Evolutionary conservation across 1,284 basidiomycete species (phyloP).

Genomic region (Microbotryum intermedium): DNA sequence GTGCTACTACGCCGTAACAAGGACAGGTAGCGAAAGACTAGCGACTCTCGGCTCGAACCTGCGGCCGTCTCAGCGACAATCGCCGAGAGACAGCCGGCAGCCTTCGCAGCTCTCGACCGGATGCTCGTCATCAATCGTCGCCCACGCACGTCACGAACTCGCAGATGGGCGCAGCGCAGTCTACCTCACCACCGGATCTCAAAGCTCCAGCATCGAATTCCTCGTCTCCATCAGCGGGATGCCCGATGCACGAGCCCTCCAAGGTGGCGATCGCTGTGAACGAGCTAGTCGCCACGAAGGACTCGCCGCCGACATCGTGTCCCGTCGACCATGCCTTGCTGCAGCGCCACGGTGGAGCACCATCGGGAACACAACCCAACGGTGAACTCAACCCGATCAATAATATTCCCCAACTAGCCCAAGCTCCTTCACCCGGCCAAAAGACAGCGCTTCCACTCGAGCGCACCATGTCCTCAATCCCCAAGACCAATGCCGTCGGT

Average conservation of each 20-base stretch:
- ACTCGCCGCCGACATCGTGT: slow-evolving; percentile 8
- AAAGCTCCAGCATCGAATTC: neutral
- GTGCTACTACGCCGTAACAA: no score
- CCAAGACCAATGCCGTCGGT: slow-evolving; percentile 49
- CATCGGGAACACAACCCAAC: slow-evolving; percentile 8
- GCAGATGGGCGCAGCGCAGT: slow-evolving; percentile 22
- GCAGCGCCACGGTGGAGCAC: neutral
- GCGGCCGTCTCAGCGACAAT: no score
- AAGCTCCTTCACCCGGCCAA: slow-evolving; percentile 56
- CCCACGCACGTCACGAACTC: neutral
- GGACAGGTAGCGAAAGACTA: no score
- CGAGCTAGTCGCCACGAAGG: neutral
- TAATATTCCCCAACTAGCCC: slow-evolving; percentile 76
- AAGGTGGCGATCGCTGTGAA: neutral
- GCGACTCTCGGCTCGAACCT: no score
- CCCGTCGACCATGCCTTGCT: slow-evolving; percentile 10
- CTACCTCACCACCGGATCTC: neutral
- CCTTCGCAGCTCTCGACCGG: no score
- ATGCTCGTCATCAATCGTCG: no score
- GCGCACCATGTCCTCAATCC: slow-evolving; percentile 75
- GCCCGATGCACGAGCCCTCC: slow-evolving; percentile 24
- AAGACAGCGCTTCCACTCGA: slow-evolving; percentile 58
- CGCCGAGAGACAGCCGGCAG: no score
- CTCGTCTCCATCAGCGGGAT: slow-evolving; percentile 8
- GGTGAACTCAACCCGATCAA: slow-evolving; percentile 64